Evolutionary conservation across 805 yeast species (phyloP).

Genomic region (Candida sithepensis): DNA sequence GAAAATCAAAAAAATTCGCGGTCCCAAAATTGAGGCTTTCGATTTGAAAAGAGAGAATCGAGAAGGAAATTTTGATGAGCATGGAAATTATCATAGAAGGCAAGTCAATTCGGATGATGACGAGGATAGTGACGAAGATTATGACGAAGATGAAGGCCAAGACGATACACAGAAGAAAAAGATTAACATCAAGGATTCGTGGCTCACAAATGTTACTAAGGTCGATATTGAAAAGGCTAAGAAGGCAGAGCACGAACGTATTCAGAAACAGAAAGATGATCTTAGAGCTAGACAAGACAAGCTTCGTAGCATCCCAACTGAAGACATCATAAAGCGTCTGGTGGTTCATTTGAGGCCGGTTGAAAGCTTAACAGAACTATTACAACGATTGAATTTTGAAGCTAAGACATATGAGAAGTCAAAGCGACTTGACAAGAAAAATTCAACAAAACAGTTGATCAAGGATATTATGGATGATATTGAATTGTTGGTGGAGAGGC

Average conservation of each 20-base stretch:
- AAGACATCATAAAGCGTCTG: conserved; percentile 30
- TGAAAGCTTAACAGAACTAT: conserved; percentile 57
- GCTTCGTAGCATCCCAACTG: conserved; percentile 8
- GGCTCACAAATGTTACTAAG: conserved; percentile 21
- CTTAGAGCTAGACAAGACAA: conserved; percentile 10
- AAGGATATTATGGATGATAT: conserved; percentile 44
- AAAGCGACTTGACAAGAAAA: conserved; percentile 7
- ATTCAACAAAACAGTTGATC: conserved; percentile 28
- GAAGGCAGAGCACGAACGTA: conserved; percentile 18
- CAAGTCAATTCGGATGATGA: conserved; percentile 23
- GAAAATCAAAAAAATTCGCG: conserved; percentile 13
- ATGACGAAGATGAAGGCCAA: conserved; percentile 1
- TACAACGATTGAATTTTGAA: conserved; percentile 37
- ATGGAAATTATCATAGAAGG: conserved; percentile 52
- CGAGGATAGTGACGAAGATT: conserved; percentile 17
- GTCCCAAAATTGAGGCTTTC: conserved; percentile 59
- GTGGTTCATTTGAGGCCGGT: conserved; percentile 49
- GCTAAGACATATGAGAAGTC: conserved; percentile 16
- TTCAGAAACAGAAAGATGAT: conserved; percentile 23
- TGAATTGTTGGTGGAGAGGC: conserved; percentile 41
- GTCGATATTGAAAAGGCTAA: conserved; percentile 24
- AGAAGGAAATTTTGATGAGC: conserved; percentile 57
- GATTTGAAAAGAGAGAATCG: conserved; percentile 52
- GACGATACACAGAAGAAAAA: conserved; percentile 24
- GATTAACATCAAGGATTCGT: conserved; percentile 31